Evolutionary conservation across 768 basidiomycete species (phyloP).

Genomic region (Omphalotus guepiniiformis): DNA sequence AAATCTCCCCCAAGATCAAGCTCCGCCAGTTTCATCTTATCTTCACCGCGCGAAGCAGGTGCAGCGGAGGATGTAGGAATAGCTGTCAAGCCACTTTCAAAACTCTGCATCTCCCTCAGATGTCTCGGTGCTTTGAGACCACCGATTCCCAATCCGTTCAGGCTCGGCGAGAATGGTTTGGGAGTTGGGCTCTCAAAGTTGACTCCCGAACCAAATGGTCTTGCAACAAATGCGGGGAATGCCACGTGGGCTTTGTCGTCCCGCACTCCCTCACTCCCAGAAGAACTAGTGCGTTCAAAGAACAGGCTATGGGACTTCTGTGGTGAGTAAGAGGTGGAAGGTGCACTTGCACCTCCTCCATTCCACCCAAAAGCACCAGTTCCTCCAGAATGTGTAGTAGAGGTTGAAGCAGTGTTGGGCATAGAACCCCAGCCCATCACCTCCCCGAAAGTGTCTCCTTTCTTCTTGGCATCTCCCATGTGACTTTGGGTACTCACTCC

Average conservation of each 20-base stretch:
- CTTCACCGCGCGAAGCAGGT: neutral
- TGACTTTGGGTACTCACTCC: constrained; percentile 4
- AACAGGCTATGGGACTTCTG: constrained; percentile 22
- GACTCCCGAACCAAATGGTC: constrained; percentile 66
- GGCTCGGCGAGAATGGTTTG: no score
- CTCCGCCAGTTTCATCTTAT: neutral
- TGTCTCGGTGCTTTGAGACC: constrained; percentile 49
- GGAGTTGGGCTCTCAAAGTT: constrained; percentile 56
- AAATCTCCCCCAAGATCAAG: constrained; percentile 2
- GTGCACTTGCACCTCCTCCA: neutral
- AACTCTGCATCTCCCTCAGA: constrained; percentile 84
- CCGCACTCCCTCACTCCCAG: neutral
- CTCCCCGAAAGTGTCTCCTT: constrained; percentile 55
- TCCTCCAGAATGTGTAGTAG: constrained; percentile 20
- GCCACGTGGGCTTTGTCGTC: constrained; percentile 13
- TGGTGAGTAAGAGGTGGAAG: constrained; percentile 2
- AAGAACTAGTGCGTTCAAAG: constrained; percentile 15
- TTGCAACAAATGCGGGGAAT: constrained; percentile 30
- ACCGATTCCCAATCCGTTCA: neutral
- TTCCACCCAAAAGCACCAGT: neutral
- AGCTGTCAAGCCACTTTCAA: constrained; percentile 81
- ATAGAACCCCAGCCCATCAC: constrained; percentile 58
- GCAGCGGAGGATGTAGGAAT: constrained; percentile 23
- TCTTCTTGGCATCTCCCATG: neutral
- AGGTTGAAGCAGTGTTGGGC: constrained; percentile 35